Conservation (phyloP, 495 filamentous ascomycete species). For the Penicillium salamii region DNA sequence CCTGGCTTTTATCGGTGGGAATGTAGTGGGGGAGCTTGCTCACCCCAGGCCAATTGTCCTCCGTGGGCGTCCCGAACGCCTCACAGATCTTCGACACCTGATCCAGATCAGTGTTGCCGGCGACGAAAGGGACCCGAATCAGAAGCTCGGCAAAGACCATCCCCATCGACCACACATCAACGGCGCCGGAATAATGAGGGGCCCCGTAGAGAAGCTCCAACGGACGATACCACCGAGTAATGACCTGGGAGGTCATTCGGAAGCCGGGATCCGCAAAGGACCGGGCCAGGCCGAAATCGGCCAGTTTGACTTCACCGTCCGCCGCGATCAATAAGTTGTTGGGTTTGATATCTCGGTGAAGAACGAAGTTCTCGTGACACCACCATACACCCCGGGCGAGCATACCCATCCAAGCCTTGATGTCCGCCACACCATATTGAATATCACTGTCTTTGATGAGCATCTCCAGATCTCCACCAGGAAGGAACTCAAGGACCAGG, state of each 20-base stretch:
- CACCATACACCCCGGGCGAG: constrained; percentile 89
- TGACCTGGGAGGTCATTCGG: constrained; percentile 89
- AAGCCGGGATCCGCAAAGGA: constrained; percentile 84
- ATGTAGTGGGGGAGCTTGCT: constrained; percentile 75
- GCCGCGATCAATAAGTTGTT: constrained; percentile 95
- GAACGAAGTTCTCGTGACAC: constrained; percentile 89
- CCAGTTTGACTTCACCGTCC: constrained; percentile 89
- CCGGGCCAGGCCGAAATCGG: constrained; percentile 94
- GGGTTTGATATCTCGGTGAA: constrained; percentile 98
- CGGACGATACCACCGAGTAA: constrained; percentile 95
- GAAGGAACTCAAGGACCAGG: constrained; percentile 89
- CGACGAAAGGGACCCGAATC: constrained; percentile 73
- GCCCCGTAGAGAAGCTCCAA: constrained; percentile 92
- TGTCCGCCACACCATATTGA: constrained; percentile 73
- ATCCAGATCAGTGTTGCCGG: constrained; percentile 76
- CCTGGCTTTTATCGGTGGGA: constrained; percentile 47
- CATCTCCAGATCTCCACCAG: constrained; percentile 86
- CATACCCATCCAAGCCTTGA: constrained; percentile 99
- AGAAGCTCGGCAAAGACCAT: constrained; percentile 90
- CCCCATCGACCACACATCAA: constrained; percentile 95
- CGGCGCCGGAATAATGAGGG: constrained; percentile 80
- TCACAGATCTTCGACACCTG: constrained; percentile 78
- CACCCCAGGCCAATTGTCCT: constrained; percentile 95
- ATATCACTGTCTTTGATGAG: constrained; percentile 84
- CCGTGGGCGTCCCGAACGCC: constrained; percentile 84